Base-by-base conservation (phyloP, 768 basidiomycete genomes). In the Psilocybe subaeruginosa region DNA sequence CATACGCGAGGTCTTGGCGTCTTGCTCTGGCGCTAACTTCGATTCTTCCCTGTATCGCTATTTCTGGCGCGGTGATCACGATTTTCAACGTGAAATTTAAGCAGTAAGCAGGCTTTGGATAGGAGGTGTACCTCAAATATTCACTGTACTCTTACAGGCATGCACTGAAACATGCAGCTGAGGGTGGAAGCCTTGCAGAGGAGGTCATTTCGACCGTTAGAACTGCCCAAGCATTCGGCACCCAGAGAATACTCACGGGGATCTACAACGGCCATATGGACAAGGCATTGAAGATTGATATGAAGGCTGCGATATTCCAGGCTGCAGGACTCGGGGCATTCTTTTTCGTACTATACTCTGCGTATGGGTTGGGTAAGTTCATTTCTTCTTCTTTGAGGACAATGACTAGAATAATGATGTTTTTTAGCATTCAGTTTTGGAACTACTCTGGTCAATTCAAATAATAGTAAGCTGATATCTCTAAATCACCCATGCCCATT, bases 161-260 rank as follows among this genome's bases (percentile, higher is more conserved):
- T 31, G 4, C 92, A 23, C 82, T 96, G 55, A 84, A 90, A 57
- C 79, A 89, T 54, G 82, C 94, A n/a, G 93, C 93, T 3, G 84
- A 87, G 8, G 88, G 88, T 11, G 95, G 95, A 27, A 88, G 84
- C 8, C 71, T 97, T 12, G 95, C 95, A 0, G 96, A 99, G 74
- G 96, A 97, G 74, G 94, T 94, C 65, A 91, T 99, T 58, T 90
- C 92, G 0, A 91, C 91, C 43, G 78, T 98, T 59, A 88, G 95
- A 14, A 96, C 93, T 1, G 87, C 92, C 3, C 92, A 97, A 60
- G 95, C 96, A 0, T 99, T 99, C 66, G 93, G 93, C 43, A 89
- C 88, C 0, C 92, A 95, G 74, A 76, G 70, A 3, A 80, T 80
- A 29, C 78, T 99, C 46, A 68, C 85, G 1, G 64, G 66, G 3